These are phyloP conservation scores for Medicago ruthenica DNA, from an alignment of 306 rosid species.

Conservation along the genomic window DNA sequence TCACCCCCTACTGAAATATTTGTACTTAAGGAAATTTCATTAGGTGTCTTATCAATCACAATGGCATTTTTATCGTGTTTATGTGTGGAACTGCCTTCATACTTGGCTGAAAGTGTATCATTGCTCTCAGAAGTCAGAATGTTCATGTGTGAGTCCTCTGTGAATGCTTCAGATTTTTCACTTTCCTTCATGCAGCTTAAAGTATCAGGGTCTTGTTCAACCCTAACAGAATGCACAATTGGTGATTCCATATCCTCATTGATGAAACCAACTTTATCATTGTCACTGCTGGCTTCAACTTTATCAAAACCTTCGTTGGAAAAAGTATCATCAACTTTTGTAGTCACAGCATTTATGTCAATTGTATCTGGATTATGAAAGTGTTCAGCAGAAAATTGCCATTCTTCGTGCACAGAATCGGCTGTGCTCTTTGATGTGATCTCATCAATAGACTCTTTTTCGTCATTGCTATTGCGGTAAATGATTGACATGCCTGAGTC, in stretches of 20 bases:
- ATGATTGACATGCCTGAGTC: slow-evolving; percentile 39
- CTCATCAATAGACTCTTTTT: slow-evolving; percentile 35
- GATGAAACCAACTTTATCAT: slow-evolving; percentile 48
- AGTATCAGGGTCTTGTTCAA: slow-evolving; percentile 49
- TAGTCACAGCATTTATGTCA: slow-evolving; percentile 47
- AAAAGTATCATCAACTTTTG: slow-evolving; percentile 41
- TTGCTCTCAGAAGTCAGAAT: slow-evolving; percentile 42
- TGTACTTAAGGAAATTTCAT: slow-evolving; percentile 45
- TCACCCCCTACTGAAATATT: slow-evolving; percentile 49
- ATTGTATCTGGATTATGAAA: slow-evolving; percentile 46
- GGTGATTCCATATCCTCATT: slow-evolving; percentile 56
- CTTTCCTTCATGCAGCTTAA: slow-evolving; percentile 41
- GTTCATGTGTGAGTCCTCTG: slow-evolving; percentile 40
- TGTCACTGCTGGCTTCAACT: slow-evolving; percentile 23
- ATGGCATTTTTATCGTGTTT: slow-evolving; percentile 38
- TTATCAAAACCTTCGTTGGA: slow-evolving; percentile 38
- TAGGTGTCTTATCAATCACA: slow-evolving; percentile 41
- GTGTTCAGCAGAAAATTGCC: slow-evolving; percentile 43
- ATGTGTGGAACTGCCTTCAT: slow-evolving; percentile 44
- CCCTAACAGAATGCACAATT: slow-evolving; percentile 29
- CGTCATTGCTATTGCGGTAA: slow-evolving; percentile 1
- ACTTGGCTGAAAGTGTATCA: slow-evolving; percentile 38
- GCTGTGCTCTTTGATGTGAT: slow-evolving; percentile 50
- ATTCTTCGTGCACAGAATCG: slow-evolving; percentile 48
- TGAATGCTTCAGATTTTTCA: slow-evolving; percentile 42